Percentiles rank a stretch among this genome's conserved stretches.
Evolutionary conservation across 73 alveolate genomes (phyloP).

Genomic region (Durusdinium trenchii): DNA sequence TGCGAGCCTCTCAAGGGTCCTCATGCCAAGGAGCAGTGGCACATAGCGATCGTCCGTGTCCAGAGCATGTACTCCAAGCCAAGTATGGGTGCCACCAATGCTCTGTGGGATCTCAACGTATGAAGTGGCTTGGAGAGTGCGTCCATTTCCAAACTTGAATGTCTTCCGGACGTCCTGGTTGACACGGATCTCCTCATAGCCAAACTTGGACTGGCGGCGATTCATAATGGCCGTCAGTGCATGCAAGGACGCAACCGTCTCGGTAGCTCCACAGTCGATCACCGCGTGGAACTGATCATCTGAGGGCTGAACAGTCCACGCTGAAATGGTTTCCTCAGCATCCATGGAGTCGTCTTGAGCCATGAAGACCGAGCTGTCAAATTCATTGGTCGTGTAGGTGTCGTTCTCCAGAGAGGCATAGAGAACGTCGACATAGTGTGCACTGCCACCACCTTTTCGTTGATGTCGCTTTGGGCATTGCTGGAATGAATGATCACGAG

Average conservation of each 20-base stretch:
- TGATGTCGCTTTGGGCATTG: not conserved
- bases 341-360: not conserved
- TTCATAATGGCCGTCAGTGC: not conserved
- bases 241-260: not conserved
- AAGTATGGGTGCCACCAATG: not conserved
- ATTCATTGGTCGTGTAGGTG: no score
- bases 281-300: not conserved
- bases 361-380: no score
- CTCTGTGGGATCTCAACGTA: conserved; percentile 5
- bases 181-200: not conserved
- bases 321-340: not conserved
- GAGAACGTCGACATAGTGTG: not conserved
- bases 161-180: not conserved
- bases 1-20: not conserved
- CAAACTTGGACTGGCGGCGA: not conserved
- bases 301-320: not conserved
- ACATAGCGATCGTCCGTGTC: not conserved
- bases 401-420: no score
- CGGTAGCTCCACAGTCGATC: conserved; percentile 3
- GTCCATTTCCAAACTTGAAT: not conserved
- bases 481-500: not conserved
- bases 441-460: not conserved
- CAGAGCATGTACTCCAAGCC: not conserved
- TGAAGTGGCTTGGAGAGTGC: not conserved
- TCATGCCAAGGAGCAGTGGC: not conserved